phyloP scores from a whole-genome alignment of 2,329 filamentous ascomycete species.

The Ampelomyces quisqualis region DNA sequence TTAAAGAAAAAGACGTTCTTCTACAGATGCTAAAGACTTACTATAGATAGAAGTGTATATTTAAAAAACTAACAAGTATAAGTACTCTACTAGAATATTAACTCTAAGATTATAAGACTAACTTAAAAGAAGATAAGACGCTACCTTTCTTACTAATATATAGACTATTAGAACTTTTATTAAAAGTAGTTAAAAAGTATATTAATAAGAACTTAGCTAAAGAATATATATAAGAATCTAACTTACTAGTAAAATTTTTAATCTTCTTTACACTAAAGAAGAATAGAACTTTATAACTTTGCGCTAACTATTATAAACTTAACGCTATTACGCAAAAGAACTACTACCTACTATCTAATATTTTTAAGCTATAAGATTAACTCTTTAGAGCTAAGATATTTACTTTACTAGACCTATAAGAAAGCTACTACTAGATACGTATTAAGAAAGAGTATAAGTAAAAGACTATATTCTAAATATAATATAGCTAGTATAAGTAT shows the following conservation, averaged over 20 bases:
- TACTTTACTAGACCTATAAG: slow-evolving; percentile 8
- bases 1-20: too few species aligned
- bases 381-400: slow-evolving; percentile 7
- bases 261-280: slow-evolving; percentile 7
- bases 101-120: slow-evolving; percentile 1
- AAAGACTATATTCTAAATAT: slow-evolving; percentile 9
- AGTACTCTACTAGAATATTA: slow-evolving; percentile 6
- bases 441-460: slow-evolving; percentile 10
- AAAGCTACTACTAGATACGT: slow-evolving; percentile 7
- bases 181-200: slow-evolving; percentile 1
- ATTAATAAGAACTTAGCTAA: slow-evolving; percentile 4
- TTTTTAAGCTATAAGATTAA: slow-evolving; percentile 7
- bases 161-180: slow-evolving; percentile 1
- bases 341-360: slow-evolving; percentile 10
- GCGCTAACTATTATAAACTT: slow-evolving; percentile 4
- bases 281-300: slow-evolving; percentile 4
- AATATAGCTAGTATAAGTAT: slow-evolving; percentile 9
- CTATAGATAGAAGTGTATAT: too few species aligned
- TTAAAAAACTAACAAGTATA: too few species aligned
- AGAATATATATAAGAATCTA: slow-evolving; percentile 3
- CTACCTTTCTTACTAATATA: slow-evolving; percentile 2
- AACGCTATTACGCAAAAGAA: slow-evolving; percentile 11
- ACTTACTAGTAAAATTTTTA: not conserved
- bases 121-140: slow-evolving; percentile 1
- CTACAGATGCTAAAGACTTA: too few species aligned